Base-by-base conservation (phyloP, 345 rosid genomes). In the Eucalyptus melliodora region DNA sequence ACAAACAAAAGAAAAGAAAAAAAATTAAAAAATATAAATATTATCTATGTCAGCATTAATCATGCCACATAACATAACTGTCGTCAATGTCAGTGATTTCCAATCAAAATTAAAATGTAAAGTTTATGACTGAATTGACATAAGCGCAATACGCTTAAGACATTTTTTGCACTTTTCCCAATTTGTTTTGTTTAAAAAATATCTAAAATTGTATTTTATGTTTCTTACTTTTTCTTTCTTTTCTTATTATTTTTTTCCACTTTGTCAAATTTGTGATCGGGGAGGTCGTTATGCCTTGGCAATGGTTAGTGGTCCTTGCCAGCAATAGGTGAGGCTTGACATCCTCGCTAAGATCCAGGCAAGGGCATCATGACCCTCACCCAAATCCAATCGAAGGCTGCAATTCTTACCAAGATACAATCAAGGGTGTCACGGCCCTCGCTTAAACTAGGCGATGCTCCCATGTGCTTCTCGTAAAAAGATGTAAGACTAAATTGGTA, bases 11-110 rank as follows among this genome's bases (percentile, higher is more conserved):
- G 1, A 56, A 9, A 56, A 55, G 5, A 9, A 56, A 56, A 56
- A 56, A 56, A 56, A 4, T 24, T 8, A 56, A 56, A 56, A 56
- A 56, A 24, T 23, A 56, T 9, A 56, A 24, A 24, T 56, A 3
- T 6, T 1, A 56, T 56, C 1, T 0, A 56, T 56, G 13, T 56
- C 1, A 0, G 3, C 6, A 0, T 5, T 56, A 23, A 56, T 56
- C 3, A 0, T 24, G 30, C 30, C 14, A 56, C 62, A 4, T 56
- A 56, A 56, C 13, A 56, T 24, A 24, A 0, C 3, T 10, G 0
- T 56, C 12, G 24, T 34, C 37, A 2, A 50, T 50, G 16, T 50
- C 17, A 5, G 1, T 50, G 51, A 56, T 56, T 56, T 56, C 0
- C 11, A 26, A 1, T 26, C 13, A 56, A 56, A 56, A 56, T 56